These are phyloP conservation scores for Funneliformis geosporum DNA, from an alignment of 192 early-diverging fungal genomes.

Conservation along the genomic window DNA sequence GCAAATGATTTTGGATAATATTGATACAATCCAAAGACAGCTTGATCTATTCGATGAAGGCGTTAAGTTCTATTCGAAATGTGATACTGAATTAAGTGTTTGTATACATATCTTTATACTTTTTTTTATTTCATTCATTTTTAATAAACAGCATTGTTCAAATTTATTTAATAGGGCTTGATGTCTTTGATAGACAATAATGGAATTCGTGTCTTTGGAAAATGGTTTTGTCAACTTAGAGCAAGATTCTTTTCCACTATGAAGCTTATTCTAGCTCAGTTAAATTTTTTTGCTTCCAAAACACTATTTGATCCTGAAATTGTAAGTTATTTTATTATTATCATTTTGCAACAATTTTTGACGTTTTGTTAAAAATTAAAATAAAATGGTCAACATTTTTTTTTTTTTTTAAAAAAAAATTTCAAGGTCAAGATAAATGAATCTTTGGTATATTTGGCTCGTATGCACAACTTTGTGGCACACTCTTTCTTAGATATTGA, in stretches of 20 bases:
- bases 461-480: not conserved
- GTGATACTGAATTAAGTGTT: slow-evolving; percentile 17
- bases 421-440: not conserved
- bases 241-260: slow-evolving; percentile 1
- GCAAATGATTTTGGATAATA: not conserved
- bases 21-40: not conserved
- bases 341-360: not conserved
- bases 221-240: slow-evolving; percentile 24
- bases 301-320: not conserved
- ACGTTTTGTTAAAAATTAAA: not conserved
- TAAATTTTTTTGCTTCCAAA: not conserved
- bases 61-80: not conserved
- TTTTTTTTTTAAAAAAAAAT: not conserved
- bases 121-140: not conserved
- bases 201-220: not conserved
- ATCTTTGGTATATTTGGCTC: not conserved
- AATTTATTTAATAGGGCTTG: slow-evolving; percentile 1
- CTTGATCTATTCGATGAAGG: not conserved
- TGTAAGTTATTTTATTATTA: not conserved
- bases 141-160: not conserved
- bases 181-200: slow-evolving; percentile 10
- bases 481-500: slow-evolving; percentile 28
- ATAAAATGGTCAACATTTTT: no score
- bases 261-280: not conserved
- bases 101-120: not conserved